These are phyloP conservation scores for Hypoxylon sp. DNA, from an alignment of 2,329 filamentous ascomycete genomes.

Conservation along the genomic window DNA sequence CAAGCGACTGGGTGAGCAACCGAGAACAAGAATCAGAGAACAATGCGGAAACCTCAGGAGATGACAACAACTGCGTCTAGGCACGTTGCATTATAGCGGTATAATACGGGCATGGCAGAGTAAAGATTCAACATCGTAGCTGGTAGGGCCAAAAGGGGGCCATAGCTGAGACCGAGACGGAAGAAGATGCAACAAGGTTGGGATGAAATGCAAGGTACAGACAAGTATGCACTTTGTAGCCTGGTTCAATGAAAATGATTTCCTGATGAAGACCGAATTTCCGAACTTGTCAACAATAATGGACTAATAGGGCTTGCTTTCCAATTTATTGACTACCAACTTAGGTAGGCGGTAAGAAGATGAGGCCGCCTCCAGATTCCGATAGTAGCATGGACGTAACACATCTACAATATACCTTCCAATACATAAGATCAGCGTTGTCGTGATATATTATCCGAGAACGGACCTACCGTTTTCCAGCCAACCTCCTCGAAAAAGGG, in stretches of 20 bases:
- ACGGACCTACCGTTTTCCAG: conserved; percentile 6
- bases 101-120: not conserved
- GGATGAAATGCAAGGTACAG: not conserved
- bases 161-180: not conserved
- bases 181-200: not conserved
- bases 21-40: conserved; percentile 25
- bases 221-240: not conserved
- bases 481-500: conserved; percentile 7
- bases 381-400: not conserved
- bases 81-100: not conserved
- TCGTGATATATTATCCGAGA: not conserved
- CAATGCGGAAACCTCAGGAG: not conserved
- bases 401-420: too few relatives aligned
- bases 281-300: not conserved
- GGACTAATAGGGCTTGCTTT: not conserved
- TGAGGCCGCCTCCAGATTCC: too few relatives aligned
- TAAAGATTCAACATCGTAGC: not conserved
- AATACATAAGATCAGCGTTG: not conserved
- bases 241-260: conserved; percentile 7
- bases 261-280: not conserved
- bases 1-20: conserved; percentile 49
- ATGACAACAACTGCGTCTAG: not conserved
- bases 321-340: conserved; percentile 1
- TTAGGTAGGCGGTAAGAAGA: not conserved
- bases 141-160: not conserved